These are phyloP conservation scores for Iberis pinnata DNA, from an alignment of 345 rosid species.

Conservation along the genomic window DNA sequence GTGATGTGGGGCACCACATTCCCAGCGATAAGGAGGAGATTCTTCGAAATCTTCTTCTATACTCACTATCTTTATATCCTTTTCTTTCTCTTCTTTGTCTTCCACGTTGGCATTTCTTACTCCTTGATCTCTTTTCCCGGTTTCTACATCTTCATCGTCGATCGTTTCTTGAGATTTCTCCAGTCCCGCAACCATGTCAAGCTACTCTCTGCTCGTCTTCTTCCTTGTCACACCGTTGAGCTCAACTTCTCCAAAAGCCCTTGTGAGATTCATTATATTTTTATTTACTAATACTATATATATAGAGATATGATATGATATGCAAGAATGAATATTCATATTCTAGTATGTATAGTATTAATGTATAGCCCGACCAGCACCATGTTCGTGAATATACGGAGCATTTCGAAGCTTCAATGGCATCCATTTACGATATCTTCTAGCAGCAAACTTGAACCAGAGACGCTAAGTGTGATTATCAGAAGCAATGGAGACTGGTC, in stretches of 20 bases:
- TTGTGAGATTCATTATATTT: constrained; percentile 31
- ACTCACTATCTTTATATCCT: constrained; percentile 62
- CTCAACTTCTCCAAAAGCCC: constrained; percentile 63
- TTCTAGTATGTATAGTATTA: constrained; percentile 42
- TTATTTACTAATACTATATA: too few relatives aligned
- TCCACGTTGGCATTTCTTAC: constrained; percentile 52
- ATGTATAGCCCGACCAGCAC: constrained; percentile 58
- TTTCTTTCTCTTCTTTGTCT: constrained; percentile 56
- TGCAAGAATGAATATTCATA: background rate
- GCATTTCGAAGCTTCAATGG: constrained; percentile 79
- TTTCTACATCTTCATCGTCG: constrained; percentile 68
- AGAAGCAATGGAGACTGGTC: constrained; percentile 80
- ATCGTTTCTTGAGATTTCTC: constrained; percentile 62
- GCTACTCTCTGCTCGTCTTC: constrained; percentile 49
- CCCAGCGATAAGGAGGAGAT: constrained; percentile 43
- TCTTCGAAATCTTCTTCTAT: constrained; percentile 74
- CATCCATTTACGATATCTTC: constrained; percentile 78
- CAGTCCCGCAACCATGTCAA: constrained; percentile 49
- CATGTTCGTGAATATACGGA: constrained; percentile 63
- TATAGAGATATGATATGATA: background rate
- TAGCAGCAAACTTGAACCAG: constrained; percentile 46
- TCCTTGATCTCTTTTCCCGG: constrained; percentile 64
- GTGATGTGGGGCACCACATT: constrained; percentile 55
- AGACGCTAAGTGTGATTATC: constrained; percentile 54
- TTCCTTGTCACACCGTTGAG: constrained; percentile 55